Evolutionary conservation across 2,329 filamentous ascomycete species (phyloP), one percentile per base, ranked within the genome.

Genomic region (Botryotinia convoluta): DNA sequence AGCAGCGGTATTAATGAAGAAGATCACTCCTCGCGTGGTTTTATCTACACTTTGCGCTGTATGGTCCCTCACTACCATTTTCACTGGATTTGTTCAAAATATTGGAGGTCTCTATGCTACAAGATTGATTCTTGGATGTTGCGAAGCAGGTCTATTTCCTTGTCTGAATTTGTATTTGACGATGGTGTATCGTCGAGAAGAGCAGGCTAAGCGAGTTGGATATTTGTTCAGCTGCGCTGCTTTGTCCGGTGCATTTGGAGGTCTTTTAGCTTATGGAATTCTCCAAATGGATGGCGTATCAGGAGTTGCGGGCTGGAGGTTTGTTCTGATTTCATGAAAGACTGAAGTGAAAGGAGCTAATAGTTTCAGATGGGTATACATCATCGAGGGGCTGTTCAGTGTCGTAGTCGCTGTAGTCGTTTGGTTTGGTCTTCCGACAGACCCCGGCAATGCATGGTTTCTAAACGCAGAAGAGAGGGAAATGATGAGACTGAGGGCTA

Each of bases 171-270:
- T 85, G 74, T 86, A 85, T 74, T 77, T 86, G 8, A 85, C 85
- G 4, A 88, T 88, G 76, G 88, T 87, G 83, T 89, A 89, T 77
- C 85, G 86, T 29, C 83, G 84, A 9, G 84, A 86, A 4, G 88
- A 90, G 78, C 83, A 87, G 32, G 86, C 85, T 2, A 84, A 86
- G 22, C 83, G 88, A 4, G 85, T 88, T 8, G 87, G 87, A 0
- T 84, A 86, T 72, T 83, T 86, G 73, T 84, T 87, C 68, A 86
- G 85, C 65, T 88, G 83, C 71, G 85, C 86, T n/a, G 88, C 87
- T 7, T 77, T 85, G 37, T 81, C 84, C 0, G 85, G 84, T 0
- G 83, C 84, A 6, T 88, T 89, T 77, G 86, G 86, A 6, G 87
- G 87, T 3, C 83, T 86, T 12, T 85, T 84, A 77, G 89, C 88